Conservation (phyloP, 129 eudicot species). For the Arctium lappa region DNA sequence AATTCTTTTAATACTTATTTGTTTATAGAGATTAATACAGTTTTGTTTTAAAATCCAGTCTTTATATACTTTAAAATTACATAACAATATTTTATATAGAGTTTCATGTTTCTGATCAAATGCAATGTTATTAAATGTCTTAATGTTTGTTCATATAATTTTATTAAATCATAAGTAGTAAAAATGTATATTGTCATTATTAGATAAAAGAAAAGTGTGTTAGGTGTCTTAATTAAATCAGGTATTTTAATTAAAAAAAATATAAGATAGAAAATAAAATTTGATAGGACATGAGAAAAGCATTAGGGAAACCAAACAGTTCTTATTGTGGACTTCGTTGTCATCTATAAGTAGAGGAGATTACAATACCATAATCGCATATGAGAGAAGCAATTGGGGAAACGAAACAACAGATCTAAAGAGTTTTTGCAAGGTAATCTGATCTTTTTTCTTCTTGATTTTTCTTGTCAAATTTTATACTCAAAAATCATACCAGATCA, state of each 20-base stretch:
- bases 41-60: neutral
- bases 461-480: neutral
- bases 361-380: neutral
- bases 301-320: neutral
- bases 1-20: neutral
- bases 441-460: neutral
- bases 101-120: neutral
- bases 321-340: slow-evolving; percentile 20
- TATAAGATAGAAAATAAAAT: neutral
- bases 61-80: neutral
- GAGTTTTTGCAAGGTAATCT: slow-evolving; percentile 17
- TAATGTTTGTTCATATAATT: neutral
- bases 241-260: neutral
- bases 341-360: slow-evolving; percentile 24
- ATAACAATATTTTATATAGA: neutral
- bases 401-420: slow-evolving; percentile 7
- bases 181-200: neutral
- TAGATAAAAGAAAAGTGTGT: neutral
- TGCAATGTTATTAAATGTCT: neutral
- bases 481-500: neutral
- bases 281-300: neutral
- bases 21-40: neutral
- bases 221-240: neutral
- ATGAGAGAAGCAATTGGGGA: neutral
- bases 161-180: neutral